Percentiles rank a stretch among this genome's conserved stretches.
Conservation (phyloP, 495 filamentous ascomycete species). For the Penicillium psychrofluorescens region DNA sequence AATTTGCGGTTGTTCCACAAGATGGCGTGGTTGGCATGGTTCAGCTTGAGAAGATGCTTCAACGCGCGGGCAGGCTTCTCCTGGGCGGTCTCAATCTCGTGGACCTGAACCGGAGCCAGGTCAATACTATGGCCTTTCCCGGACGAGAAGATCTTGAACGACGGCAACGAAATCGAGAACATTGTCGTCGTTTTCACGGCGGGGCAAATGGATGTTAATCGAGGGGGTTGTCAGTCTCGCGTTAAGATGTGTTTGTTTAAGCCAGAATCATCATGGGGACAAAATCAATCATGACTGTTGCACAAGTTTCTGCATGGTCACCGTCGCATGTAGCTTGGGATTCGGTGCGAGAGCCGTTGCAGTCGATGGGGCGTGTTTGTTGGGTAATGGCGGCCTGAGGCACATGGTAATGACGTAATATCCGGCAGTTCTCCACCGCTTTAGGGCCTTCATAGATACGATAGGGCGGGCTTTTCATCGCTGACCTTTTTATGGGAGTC, state of each 20-base stretch:
- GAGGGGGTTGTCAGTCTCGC: no score
- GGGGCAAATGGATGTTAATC: neutral
- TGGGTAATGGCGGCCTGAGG: slow-evolving; percentile 14
- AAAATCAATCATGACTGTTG: no score
- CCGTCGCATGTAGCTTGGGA: neutral
- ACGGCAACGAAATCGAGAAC: slow-evolving; percentile 22
- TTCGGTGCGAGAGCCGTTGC: slow-evolving; percentile 1
- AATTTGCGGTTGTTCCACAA: slow-evolving; percentile 69
- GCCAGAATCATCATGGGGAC: no score
- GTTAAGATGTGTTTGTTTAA: no score
- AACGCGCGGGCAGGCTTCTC: slow-evolving; percentile 77
- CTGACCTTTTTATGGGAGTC: no score
- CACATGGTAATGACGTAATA: slow-evolving; percentile 13
- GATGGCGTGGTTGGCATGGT: slow-evolving; percentile 85
- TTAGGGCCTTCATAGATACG: no score
- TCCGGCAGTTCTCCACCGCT: no score
- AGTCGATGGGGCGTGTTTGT: slow-evolving; percentile 3
- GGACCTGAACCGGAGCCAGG: slow-evolving; percentile 60
- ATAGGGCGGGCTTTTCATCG: no score
- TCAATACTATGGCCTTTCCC: slow-evolving; percentile 40
- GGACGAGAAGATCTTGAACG: slow-evolving; percentile 11
- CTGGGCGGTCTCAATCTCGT: slow-evolving; percentile 69
- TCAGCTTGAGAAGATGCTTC: slow-evolving; percentile 82
- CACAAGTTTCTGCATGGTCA: no score
- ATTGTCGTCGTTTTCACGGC: slow-evolving; percentile 6